phyloP scores from a whole-genome alignment of 768 basidiomycete species.

The Lentinus brumalis region DNA sequence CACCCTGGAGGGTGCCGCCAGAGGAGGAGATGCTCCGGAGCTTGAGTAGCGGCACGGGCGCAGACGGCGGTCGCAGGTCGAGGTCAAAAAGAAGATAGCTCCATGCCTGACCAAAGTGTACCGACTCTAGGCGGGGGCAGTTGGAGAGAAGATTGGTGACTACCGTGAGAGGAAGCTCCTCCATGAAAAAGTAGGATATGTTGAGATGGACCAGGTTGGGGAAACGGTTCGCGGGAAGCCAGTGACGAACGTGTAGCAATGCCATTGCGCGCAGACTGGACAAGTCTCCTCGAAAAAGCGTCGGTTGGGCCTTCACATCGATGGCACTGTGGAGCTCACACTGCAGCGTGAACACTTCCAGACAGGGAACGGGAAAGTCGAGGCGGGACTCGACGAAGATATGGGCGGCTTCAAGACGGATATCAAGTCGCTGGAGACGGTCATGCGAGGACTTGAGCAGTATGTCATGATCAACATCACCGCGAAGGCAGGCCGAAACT shows the following conservation, averaged over 20 bases:
- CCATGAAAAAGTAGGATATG: conserved; percentile 9
- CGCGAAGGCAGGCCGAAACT: neutral
- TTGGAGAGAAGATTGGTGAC: neutral
- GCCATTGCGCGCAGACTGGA: neutral
- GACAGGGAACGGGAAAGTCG: neutral
- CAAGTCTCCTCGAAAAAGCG: neutral
- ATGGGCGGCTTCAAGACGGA: neutral
- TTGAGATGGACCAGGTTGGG: conserved; percentile 2
- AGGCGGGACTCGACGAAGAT: conserved; percentile 2
- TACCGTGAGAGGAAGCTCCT: conserved; percentile 1
- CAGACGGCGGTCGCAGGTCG: neutral
- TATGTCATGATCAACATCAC: neutral
- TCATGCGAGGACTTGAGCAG: neutral
- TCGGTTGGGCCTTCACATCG: neutral
- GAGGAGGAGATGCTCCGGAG: conserved; percentile 1
- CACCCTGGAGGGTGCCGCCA: neutral
- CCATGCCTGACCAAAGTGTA: conserved; percentile 3
- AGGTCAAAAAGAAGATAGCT: neutral
- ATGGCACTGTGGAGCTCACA: neutral
- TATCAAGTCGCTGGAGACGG: conserved; percentile 1
- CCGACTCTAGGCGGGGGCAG: neutral
- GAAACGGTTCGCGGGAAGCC: conserved; percentile 1
- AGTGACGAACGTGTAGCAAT: conserved; percentile 2
- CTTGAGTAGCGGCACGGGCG: neutral
- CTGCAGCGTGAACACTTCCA: neutral